Conservation (phyloP, 768 basidiomycete genomes). For the Amanita rimosa region DNA sequence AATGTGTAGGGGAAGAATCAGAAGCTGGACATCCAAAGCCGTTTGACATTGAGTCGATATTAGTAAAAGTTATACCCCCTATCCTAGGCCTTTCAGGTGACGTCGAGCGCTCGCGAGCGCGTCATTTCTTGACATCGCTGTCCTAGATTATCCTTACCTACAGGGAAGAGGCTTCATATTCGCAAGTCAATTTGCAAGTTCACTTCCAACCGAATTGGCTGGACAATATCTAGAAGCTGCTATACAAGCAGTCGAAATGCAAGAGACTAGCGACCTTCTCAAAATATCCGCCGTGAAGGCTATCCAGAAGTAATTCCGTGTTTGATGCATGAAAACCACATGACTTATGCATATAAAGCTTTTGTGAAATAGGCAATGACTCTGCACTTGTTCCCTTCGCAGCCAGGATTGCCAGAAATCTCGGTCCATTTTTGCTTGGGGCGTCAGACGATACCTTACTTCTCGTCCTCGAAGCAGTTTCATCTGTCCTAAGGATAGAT, state of each 20-base stretch:
- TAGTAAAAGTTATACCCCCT: conserved; percentile 70
- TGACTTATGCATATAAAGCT: conserved; percentile 28
- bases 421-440: conserved; percentile 72
- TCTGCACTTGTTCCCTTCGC: conserved; percentile 53
- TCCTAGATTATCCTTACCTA: conserved; percentile 75
- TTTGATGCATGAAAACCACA: background rate
- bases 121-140: background rate
- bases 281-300: conserved; percentile 94
- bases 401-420: conserved; percentile 62
- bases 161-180: conserved; percentile 95
- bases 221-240: conserved; percentile 85
- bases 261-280: conserved; percentile 66
- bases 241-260: conserved; percentile 71
- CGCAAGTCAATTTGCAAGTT: conserved; percentile 75
- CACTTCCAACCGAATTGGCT: conserved; percentile 62
- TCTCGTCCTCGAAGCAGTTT: conserved; percentile 77
- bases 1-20: conserved; percentile 67
- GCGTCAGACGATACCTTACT: conserved; percentile 85
- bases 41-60: conserved; percentile 69
- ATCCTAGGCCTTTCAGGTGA: conserved; percentile 62
- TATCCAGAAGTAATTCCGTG: conserved; percentile 68
- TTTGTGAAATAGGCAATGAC: conserved; percentile 55
- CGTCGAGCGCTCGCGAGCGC: background rate
- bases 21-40: conserved; percentile 50
- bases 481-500: conserved; percentile 67